A percentile compares a stretch with the other conserved stretches of the same genome.
phyloP scores from a whole-genome alignment of 2,329 filamentous ascomycete genomes.

The Periconia digitata region DNA sequence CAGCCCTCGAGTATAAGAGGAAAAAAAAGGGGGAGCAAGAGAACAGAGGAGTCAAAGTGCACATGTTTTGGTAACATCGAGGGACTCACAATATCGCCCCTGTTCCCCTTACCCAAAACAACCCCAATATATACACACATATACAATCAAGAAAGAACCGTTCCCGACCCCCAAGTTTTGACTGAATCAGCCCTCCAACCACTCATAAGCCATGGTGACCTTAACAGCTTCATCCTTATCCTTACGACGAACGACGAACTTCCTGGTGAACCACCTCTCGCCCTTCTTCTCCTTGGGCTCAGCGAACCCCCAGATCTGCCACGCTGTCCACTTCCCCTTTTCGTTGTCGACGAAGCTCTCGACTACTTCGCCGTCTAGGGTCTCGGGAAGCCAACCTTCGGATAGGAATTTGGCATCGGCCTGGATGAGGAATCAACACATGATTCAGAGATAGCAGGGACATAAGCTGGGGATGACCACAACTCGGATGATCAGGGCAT shows the following conservation, averaged over 20 bases:
- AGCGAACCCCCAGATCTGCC: slow-evolving; percentile 30
- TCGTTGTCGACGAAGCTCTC: slow-evolving; percentile 39
- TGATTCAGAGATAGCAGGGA: too few species aligned
- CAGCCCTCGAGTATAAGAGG: too few species aligned
- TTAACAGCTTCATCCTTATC: slow-evolving; percentile 29
- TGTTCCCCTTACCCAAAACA: too few species aligned
- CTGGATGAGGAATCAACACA: slow-evolving; percentile 5
- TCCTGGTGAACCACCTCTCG: neutral
- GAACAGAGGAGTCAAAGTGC: too few species aligned
- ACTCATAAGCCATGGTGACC: slow-evolving; percentile 40
- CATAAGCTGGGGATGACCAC: neutral
- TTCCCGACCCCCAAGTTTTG: too few species aligned
- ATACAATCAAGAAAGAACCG: too few species aligned
- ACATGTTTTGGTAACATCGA: too few species aligned
- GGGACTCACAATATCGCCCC: too few species aligned
- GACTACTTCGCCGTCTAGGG: slow-evolving; percentile 32
- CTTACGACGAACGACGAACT: slow-evolving; percentile 18
- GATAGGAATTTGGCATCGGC: slow-evolving; percentile 27
- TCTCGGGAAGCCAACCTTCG: slow-evolving; percentile 34
- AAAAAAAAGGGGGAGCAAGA: too few species aligned
- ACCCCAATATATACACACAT: too few species aligned
- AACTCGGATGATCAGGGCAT: neutral
- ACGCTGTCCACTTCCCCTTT: slow-evolving; percentile 38
- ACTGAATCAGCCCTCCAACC: too few species aligned
- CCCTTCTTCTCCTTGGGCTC: slow-evolving; percentile 2